These are phyloP conservation scores for Neonectria sp. DNA, from an alignment of 2,329 filamentous ascomycete genomes.

Conservation along the genomic window DNA sequence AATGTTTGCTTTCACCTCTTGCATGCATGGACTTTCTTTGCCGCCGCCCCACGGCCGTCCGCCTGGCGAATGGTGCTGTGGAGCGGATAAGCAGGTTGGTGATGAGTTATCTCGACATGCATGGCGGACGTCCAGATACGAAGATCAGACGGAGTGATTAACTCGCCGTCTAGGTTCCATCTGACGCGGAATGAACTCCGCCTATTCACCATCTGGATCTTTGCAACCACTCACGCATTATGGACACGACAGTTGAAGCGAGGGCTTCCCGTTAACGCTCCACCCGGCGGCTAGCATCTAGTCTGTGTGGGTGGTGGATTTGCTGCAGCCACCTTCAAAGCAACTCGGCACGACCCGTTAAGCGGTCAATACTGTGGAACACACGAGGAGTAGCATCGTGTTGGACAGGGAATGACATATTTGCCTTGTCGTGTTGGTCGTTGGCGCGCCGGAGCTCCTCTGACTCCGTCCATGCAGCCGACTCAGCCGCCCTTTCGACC, in stretches of 20 bases:
- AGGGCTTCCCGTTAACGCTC: not conserved
- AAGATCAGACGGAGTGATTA: not conserved
- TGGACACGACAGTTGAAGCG: not conserved
- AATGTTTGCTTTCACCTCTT: constrained; percentile 7
- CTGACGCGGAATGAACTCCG: not conserved
- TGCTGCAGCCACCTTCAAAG: constrained; percentile 1
- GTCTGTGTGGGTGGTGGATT: constrained; percentile 8
- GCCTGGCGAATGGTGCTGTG: not conserved
- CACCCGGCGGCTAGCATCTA: not conserved
- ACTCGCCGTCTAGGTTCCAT: not conserved
- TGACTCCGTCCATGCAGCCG: constrained; percentile 7
- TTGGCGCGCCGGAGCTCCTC: not conserved
- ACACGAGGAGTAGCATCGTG: not conserved
- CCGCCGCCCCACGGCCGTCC: constrained; percentile 1
- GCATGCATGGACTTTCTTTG: constrained; percentile 5
- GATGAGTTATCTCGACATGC: not conserved
- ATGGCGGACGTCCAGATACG: too few species aligned
- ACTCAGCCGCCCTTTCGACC: constrained; percentile 21
- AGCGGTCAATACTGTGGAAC: constrained; percentile 7
- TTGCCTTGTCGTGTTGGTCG: not conserved
- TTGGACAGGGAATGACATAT: constrained; percentile 4
- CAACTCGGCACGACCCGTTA: not conserved
- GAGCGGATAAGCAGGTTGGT: not conserved
- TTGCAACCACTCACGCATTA: not conserved
- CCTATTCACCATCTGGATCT: not conserved